Percentiles rank a stretch among this genome's conserved stretches.
These are phyloP conservation scores for Stemphylium lycopersici DNA, from an alignment of 2,329 filamentous ascomycete genomes.

Conservation along the genomic window DNA sequence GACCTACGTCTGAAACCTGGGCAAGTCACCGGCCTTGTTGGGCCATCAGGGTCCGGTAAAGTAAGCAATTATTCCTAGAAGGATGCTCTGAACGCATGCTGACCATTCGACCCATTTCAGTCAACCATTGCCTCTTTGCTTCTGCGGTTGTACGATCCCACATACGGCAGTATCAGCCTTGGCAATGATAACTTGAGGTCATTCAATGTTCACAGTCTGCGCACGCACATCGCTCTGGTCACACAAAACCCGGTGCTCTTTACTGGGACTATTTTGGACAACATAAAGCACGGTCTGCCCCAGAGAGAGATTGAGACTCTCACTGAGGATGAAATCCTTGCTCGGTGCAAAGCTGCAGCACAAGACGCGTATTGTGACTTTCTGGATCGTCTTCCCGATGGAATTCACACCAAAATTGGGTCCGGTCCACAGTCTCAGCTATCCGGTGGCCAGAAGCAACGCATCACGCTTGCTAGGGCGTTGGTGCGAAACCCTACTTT, in stretches of 20 bases:
- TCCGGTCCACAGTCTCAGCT: constrained; percentile 42
- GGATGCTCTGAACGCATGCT: background rate
- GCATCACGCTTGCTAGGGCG: constrained; percentile 47
- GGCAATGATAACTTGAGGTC: constrained; percentile 34
- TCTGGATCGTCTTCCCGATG: constrained; percentile 43
- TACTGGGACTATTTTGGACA: constrained; percentile 45
- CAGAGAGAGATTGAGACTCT: constrained; percentile 22
- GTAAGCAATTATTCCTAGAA: background rate
- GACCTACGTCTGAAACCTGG: constrained; percentile 47
- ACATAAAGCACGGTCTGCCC: constrained; percentile 43
- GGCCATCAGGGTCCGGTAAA: constrained; percentile 49
- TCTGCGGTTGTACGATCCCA: constrained; percentile 48
- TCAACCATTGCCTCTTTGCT: constrained; percentile 54
- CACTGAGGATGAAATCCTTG: constrained; percentile 48
- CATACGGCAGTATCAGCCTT: constrained; percentile 35
- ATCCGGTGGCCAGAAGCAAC: constrained; percentile 49
- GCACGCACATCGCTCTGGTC: constrained; percentile 42
- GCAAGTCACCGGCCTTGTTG: constrained; percentile 54
- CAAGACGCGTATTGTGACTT: constrained; percentile 60
- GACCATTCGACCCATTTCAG: constrained; percentile 37
- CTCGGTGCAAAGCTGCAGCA: constrained; percentile 57
- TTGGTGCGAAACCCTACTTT: constrained; percentile 42
- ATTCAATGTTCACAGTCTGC: constrained; percentile 41
- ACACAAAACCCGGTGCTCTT: constrained; percentile 44
- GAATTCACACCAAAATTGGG: constrained; percentile 43